phyloP scores from a whole-genome alignment of 176 grass and related monocot species.

The Cenchrus purpureus region DNA sequence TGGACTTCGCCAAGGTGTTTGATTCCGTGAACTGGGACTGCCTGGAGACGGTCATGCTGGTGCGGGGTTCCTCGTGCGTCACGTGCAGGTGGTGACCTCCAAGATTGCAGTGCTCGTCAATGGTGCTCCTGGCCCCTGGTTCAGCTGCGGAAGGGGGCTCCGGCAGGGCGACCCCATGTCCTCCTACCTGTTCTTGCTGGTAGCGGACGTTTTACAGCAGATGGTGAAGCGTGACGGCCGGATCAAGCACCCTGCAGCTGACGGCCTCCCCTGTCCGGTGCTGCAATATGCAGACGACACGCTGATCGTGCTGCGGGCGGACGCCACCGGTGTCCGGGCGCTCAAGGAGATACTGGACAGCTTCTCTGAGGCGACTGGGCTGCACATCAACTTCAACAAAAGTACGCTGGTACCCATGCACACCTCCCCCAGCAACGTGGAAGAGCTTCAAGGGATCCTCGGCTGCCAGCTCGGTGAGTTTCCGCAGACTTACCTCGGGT shows the following conservation, averaged over 20 bases:
- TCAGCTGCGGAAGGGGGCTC: not conserved
- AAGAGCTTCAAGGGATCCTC: no score
- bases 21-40: not conserved
- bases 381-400: no score
- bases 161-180: not conserved
- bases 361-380: no score
- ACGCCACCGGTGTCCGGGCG: no score
- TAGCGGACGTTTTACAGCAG: not conserved
- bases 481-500: no score
- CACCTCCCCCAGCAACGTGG: no score
- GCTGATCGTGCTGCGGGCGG: no score
- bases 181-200: not conserved
- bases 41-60: not conserved
- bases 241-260: not conserved
- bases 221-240: not conserved
- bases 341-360: no score
- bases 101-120: not conserved
- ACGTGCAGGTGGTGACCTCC: no score
- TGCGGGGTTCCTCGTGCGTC: not conserved
- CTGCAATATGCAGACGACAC: not conserved
- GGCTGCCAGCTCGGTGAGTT: no score
- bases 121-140: not conserved
- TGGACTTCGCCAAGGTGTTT: not conserved
- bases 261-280: not conserved
- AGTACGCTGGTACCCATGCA: no score